Evolutionary conservation across 2,329 filamentous ascomycete species (phyloP), one percentile per base, ranked within the genome.

Genomic region (Colletotrichum echinochloae): DNA sequence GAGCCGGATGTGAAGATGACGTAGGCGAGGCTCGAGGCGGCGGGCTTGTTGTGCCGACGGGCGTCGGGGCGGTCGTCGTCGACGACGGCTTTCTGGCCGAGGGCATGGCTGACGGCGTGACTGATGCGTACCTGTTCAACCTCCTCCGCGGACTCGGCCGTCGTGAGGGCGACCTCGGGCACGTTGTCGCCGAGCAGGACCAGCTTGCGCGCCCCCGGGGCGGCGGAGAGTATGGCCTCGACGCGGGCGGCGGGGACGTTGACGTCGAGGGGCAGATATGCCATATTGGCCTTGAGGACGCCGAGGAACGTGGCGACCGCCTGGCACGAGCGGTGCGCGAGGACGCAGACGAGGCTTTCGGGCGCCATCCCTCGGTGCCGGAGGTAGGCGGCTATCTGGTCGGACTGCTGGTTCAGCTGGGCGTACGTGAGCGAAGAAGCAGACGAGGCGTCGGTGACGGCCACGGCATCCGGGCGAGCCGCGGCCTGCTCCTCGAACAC

Each of bases 1-100:
- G 83, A 86, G 23, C 85, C 85, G 12, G 84, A 86, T 28, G 85
- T 87, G 73, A 85, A 87, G 75, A 86, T 84, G 72, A 86, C 83
- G 33, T 77, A 76, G 2, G 73, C 73, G 23, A 75, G 72, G 30
- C 71, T 75, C 2, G 46, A 56, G 2, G 73, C 54, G 0, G 59
- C 12, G 18, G 18, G n/a, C 2, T 7, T 74, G 2, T 54, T 0
- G 74, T 56, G 28, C 12, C 18, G 14, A 1, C 12, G 16, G 12
- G 28, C 1, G 5, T 20, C 28, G 3, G n/a, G 7, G 23, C 37
- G 16, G 23, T 7, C 6, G 33, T 5, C 9, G 23, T 11, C 35
- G 16, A 23, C 18, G n/a, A n/a, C n/a, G n/a, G n/a, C 28, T 23
- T 5, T 44, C 37, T 28, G 55, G 23, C 23, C 16, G 5, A 51